These are phyloP conservation scores for Xanthoceras sorbifolium DNA, from an alignment of 345 rosid species.

Conservation along the genomic window DNA sequence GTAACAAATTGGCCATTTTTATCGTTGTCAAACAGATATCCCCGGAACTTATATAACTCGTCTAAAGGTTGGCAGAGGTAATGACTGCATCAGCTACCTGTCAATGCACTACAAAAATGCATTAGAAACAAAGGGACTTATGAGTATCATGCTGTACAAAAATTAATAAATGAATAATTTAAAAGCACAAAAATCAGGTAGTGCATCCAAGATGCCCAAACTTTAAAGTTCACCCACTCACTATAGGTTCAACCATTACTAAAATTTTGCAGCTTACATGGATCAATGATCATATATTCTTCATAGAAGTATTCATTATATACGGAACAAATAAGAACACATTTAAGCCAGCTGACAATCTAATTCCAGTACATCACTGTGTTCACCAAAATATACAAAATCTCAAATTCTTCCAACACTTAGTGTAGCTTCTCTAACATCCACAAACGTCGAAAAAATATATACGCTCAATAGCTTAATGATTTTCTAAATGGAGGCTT, in stretches of 20 bases:
- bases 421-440: not conserved
- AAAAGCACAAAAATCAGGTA: constrained; percentile 2
- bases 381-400: not conserved
- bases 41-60: not conserved
- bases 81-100: not conserved
- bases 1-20: constrained; percentile 10
- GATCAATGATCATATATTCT: not conserved
- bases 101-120: not conserved
- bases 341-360: not conserved
- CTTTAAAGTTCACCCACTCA: not conserved
- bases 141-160: not conserved
- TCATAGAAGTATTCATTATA: too few relatives aligned
- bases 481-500: not conserved
- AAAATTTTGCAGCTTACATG: not conserved
- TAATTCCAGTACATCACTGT: not conserved
- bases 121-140: not conserved
- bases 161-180: not conserved
- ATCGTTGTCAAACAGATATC: not conserved
- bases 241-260: not conserved
- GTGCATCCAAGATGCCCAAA: not conserved
- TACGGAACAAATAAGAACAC: not conserved
- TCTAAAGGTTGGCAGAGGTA: not conserved
- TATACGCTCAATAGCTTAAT: not conserved
- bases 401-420: not conserved
- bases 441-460: not conserved